Conservation (phyloP, 805 yeast species). For the Lachancea quebecensis region DNA sequence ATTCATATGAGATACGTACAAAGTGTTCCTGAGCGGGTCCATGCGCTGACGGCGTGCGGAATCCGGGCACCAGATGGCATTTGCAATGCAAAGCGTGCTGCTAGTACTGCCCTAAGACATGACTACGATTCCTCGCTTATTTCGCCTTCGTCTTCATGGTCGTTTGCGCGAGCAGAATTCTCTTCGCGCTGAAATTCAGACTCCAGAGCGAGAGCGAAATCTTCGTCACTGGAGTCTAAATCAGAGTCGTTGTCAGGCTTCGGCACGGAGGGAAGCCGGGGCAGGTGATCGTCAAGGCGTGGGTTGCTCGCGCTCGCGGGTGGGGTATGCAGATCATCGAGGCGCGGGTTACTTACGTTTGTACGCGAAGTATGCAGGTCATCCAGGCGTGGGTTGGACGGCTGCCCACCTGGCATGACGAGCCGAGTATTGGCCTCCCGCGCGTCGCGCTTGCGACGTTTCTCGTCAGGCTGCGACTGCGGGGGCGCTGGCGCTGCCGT, state of each 20-base stretch:
- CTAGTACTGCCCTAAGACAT: too few species aligned
- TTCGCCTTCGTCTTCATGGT: slow-evolving; percentile 15
- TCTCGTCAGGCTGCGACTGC: slow-evolving; percentile 28
- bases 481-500: slow-evolving; percentile 30
- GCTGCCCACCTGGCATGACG: slow-evolving; percentile 22
- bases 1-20: too few species aligned
- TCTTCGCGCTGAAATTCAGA: slow-evolving; percentile 26
- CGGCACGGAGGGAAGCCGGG: slow-evolving; percentile 13
- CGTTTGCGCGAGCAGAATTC: slow-evolving; percentile 18
- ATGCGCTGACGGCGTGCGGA: too few species aligned
- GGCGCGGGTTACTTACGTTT: background rate
- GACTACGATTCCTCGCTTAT: slow-evolving; percentile 8
- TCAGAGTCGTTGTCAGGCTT: slow-evolving; percentile 28
- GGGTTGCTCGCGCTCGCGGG: slow-evolving; percentile 8
- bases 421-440: slow-evolving; percentile 29
- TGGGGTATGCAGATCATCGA: background rate
- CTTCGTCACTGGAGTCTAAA: slow-evolving; percentile 30
- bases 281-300: slow-evolving; percentile 11
- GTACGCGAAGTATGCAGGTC: slow-evolving; percentile 1
- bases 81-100: too few species aligned
- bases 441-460: slow-evolving; percentile 26
- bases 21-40: too few species aligned
- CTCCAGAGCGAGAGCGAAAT: slow-evolving; percentile 30
- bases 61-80: too few species aligned
- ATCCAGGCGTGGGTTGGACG: slow-evolving; percentile 9